Evolutionary conservation across 2,329 filamentous ascomycete genomes (phyloP), one percentile per base, ranked within the genome.

Genomic region (Neonectria hederae): DNA sequence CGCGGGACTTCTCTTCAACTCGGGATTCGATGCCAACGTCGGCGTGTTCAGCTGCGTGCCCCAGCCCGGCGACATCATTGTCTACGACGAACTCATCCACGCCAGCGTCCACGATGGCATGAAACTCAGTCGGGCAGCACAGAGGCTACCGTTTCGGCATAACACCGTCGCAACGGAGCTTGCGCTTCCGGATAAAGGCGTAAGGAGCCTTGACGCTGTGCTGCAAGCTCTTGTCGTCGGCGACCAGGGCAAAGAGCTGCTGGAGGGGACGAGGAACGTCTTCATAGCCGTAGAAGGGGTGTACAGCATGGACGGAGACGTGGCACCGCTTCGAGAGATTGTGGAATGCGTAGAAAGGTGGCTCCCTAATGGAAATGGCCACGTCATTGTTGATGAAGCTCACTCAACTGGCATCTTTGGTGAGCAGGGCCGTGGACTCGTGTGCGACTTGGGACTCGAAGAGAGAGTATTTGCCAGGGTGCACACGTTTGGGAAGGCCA

Each of bases 261-360:
- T 48, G 0, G 55, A 66, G 0, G 85, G 86, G 0, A 62, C 73
- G 1, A 74, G 74, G 0, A 89, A 87, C 66, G 83, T 93, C 3
- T 91, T 93, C 68, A 76, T 93, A n/a, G 87, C 87, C 0, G 82
- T 92, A 0, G 91, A 93, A 69, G 87, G 85, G 0, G 81, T 93
- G 0, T 95, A 96, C 76, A 94, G 91, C 75, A 96, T 96, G 92
- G 92, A 95, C 57, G 92, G 92, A 0, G 91, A 94, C 69, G 79
- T 92, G 19, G 87, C 87, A 0, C 90, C 90, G 0, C 79, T 96
- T 11, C 71, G 74, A 11, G 83, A 88, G 6, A 86, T 94, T 19
- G 83, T 91, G 1, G 76, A 82, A 0, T 80, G 86, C 5, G 84
- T 91, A 0, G 83, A 90, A 43, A 76, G 79, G 1, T 71, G 85